Base-by-base conservation (phyloP, 352 stramenopile species). In the Globisporangium orthogonon region DNA sequence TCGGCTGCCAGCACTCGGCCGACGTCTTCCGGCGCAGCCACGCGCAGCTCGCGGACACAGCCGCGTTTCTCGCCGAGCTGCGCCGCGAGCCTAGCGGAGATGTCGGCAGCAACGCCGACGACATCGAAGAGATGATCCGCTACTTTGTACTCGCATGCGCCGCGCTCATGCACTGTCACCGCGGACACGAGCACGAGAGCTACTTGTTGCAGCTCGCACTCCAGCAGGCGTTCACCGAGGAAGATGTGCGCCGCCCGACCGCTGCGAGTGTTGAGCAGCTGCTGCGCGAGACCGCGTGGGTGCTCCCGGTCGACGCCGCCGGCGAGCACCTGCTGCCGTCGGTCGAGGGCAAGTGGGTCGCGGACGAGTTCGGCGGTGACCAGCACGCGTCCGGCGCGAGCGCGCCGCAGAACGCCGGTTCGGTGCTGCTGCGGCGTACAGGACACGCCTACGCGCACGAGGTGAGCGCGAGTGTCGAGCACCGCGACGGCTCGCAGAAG, bases 321-420 rank as follows among this genome's bases (percentile, higher is more conserved):
- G 67, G 78, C 50, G 55, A 65, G 23, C 83, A 81, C 54, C 47
- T 95, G 11, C 63, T 95, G 11, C 65, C 77, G 10, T 83, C 69
- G 7, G 60, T 93, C 40, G 83, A 92, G 59, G 85, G 85, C 10
- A 89, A 93, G 55, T 95, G 85, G 85, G 47, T 87, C 2, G 58
- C 75, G 17, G 85, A 95, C 53, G 85, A 95, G 55, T 90, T 85
- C 58, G 69, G 67, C 0, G 69, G 53, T 45, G 80, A 91, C n/a
- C 77, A 83, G 18, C 37, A 49, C 52, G 72, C 66, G 18, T 69
- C 71, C 10, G 60, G 18, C 46, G 59, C 54, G 31, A 58, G 37
- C 30, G 54, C 52, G 0, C 68, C 72, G 4, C 74, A 79, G 39
- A 93, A 90, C 61, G 77, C 81, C 10, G 81, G 81, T 5, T 93